A percentile compares a stretch with the other conserved stretches of the same genome.
Evolutionary conservation across 2,329 filamentous ascomycete species (phyloP).

Genomic region (Thyridium curvatum): DNA sequence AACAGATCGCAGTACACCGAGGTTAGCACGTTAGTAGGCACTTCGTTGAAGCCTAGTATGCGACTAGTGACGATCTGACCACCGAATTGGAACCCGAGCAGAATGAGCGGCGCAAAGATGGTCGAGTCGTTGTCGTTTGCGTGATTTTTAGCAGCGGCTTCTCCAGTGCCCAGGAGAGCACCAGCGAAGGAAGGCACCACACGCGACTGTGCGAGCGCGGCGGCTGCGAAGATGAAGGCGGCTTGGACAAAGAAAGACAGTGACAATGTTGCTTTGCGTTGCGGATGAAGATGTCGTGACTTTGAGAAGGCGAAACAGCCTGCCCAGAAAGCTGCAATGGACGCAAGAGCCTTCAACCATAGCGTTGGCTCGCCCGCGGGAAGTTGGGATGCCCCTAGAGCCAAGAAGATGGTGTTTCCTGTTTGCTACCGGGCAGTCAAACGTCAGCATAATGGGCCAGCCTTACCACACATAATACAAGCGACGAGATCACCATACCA

Average conservation of each 20-base stretch:
- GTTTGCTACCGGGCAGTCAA: not conserved
- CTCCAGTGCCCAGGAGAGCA: slow-evolving; percentile 23
- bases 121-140: slow-evolving; percentile 30
- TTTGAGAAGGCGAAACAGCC: slow-evolving; percentile 43
- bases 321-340: slow-evolving; percentile 45
- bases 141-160: slow-evolving; percentile 32
- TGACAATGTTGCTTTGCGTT: slow-evolving; percentile 25
- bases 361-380: slow-evolving; percentile 42
- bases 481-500: slow-evolving; percentile 11
- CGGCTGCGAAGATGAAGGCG: slow-evolving; percentile 43
- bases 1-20: slow-evolving; percentile 47
- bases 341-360: slow-evolving; percentile 25
- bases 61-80: slow-evolving; percentile 49
- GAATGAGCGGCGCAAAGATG: slow-evolving; percentile 26
- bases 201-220: slow-evolving; percentile 40
- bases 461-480: not conserved
- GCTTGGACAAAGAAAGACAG: slow-evolving; percentile 46
- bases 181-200: slow-evolving; percentile 36
- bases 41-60: slow-evolving; percentile 44
- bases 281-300: slow-evolving; percentile 12
- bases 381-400: slow-evolving; percentile 48
- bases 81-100: slow-evolving; percentile 48
- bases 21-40: slow-evolving; percentile 50
- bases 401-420: slow-evolving; percentile 59
- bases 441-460: not conserved